Evolutionary conservation across 352 stramenopile species (phyloP), one percentile per base, ranked within the genome.

Genomic region (Phytophthora hybrid): DNA sequence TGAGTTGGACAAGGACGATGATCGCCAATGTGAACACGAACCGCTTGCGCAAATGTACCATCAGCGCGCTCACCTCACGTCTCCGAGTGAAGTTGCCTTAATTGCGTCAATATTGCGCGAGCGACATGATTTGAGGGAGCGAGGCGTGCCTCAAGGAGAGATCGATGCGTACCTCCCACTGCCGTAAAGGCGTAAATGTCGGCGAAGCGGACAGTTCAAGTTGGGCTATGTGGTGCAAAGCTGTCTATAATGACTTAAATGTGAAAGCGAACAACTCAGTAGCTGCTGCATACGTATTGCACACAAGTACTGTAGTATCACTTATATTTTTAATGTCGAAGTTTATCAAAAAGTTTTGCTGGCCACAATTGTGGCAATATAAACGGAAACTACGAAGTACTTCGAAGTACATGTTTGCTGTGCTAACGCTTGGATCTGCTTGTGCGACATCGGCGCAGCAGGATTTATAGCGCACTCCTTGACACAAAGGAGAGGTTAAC

Each of bases 51-150:
- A 18, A 51, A n/a, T 13, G 18, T 6, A 13, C 14, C 49, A 19
- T 14, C 49, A 55, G 4, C 49, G 49, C n/a, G 49, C 49, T 14
- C 8, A 10, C 49, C 49, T n/a, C 8, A 31, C 49, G 16, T 55
- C 49, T 10, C 49, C 16, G 6, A n/a, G 16, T 31, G 49, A 55
- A 29, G 49, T 55, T 14, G 49, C 49, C 1, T 31, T 55, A 14
- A 29, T 55, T 14, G 49, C 49, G 19, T 23, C 49, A 18, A 55
- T 55, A 31, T n/a, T 55, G 21, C 49, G 49, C 18, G 49, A 55
- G 11, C 49, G 49, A n/a, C 49, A 55, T 55, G 49, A 55, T 55
- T 29, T 55, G 9, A 55, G 21, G 19, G 49, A 55, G 21, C 49
- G 49, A 29, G 49, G 49, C 6, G 49, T 55, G 4, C 49, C 49